Percentiles rank a stretch among this genome's conserved stretches.
phyloP scores from a whole-genome alignment of 148 eudicot genomes.

The Vaccinium corymbosum region DNA sequence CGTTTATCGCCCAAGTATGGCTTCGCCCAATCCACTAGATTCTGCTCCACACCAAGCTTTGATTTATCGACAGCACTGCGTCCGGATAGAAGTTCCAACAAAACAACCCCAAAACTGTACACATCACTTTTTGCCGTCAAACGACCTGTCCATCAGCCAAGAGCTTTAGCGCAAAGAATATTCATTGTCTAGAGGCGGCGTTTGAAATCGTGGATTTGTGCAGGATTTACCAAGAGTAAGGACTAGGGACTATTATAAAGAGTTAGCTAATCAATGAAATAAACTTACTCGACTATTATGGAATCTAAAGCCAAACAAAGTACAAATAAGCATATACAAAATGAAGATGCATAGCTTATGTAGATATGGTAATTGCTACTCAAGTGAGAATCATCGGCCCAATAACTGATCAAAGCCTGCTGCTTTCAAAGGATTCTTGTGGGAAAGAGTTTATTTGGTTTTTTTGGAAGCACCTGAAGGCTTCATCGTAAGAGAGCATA shows the following conservation, averaged over 20 bases:
- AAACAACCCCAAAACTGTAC: slow-evolving; percentile 74
- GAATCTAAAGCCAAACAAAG: not conserved
- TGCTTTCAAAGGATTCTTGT: not conserved
- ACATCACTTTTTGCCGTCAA: slow-evolving; percentile 66
- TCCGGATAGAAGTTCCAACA: slow-evolving; percentile 62
- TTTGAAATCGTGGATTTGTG: not conserved
- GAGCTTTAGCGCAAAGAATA: slow-evolving; percentile 6
- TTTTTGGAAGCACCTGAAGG: not conserved
- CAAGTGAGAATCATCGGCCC: not conserved
- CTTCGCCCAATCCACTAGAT: slow-evolving; percentile 68
- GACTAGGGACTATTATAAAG: not conserved
- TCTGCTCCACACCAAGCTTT: slow-evolving; percentile 42
- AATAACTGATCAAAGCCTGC: not conserved
- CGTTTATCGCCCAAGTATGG: slow-evolving; percentile 56
- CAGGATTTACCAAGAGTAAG: not conserved
- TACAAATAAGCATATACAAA: not conserved
- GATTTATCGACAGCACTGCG: slow-evolving; percentile 67
- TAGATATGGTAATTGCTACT: not conserved
- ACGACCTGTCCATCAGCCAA: slow-evolving; percentile 40
- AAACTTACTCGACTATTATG: not conserved
- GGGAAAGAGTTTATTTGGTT: not conserved
- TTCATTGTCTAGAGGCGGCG: not conserved
- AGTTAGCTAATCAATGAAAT: not conserved
- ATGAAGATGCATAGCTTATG: not conserved
- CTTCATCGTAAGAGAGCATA: not conserved